Percentiles rank a stretch among this genome's conserved stretches.
Evolutionary conservation across 495 filamentous ascomycete genomes (phyloP).

Genomic region (Aspergillus kassunensis): DNA sequence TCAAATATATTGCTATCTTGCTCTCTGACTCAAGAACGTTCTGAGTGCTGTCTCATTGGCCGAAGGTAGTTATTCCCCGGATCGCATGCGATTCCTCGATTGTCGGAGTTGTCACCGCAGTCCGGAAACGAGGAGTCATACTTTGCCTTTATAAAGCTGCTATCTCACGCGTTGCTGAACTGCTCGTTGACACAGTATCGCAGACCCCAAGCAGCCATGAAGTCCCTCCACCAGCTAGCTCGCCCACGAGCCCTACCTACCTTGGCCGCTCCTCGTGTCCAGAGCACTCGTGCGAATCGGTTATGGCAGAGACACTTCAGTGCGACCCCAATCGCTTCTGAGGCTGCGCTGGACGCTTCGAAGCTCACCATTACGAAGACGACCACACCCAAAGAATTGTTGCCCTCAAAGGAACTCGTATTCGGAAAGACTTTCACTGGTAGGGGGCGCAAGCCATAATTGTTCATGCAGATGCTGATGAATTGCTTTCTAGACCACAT

Average conservation of each 20-base stretch:
- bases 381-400: slow-evolving; percentile 66
- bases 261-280: slow-evolving; percentile 25
- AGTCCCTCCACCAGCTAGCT: slow-evolving; percentile 38
- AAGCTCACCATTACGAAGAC: slow-evolving; percentile 72
- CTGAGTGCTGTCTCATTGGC: neutral
- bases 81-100: neutral
- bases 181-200: too few species aligned
- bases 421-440: slow-evolving; percentile 89
- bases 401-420: slow-evolving; percentile 71
- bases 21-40: neutral
- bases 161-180: slow-evolving; percentile 5
- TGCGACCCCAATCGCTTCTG: slow-evolving; percentile 52
- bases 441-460: slow-evolving; percentile 27
- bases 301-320: slow-evolving; percentile 53
- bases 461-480: slow-evolving; percentile 16
- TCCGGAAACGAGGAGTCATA: slow-evolving; percentile 27
- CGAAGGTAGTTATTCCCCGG: neutral
- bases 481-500: slow-evolving; percentile 72
- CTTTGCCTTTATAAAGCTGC: slow-evolving; percentile 22
- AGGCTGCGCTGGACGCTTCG: slow-evolving; percentile 65
- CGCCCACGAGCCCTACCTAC: slow-evolving; percentile 32
- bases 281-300: slow-evolving; percentile 24
- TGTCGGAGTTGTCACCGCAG: slow-evolving; percentile 30
- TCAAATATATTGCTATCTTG: too few species aligned
- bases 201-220: slow-evolving; percentile 25